Conservation (phyloP, 2,329 filamentous ascomycete species). For the Ophiosphaerella korrae region DNA sequence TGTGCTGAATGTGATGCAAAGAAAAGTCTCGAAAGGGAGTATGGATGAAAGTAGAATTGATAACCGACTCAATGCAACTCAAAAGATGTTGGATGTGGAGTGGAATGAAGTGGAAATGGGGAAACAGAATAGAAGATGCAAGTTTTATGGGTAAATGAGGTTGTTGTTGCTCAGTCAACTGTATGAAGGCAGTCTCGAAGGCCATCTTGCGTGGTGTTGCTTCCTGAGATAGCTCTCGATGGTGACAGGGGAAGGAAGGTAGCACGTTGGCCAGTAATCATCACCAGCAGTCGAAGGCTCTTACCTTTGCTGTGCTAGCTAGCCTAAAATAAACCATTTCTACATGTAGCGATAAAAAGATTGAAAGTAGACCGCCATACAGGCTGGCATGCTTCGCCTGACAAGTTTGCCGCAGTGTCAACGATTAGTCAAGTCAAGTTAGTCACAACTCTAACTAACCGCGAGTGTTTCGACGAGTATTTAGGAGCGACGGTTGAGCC, state of each 20-base stretch:
- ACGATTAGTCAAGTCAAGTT: too few relatives aligned
- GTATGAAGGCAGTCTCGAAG: conserved; percentile 2
- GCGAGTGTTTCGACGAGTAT: too few relatives aligned
- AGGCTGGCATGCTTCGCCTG: too few relatives aligned
- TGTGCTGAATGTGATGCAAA: background rate
- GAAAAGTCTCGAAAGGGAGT: conserved; percentile 6
- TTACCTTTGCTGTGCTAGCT: too few relatives aligned
- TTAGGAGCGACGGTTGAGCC: too few relatives aligned
- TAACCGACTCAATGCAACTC: conserved; percentile 6
- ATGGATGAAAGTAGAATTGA: conserved; percentile 17
- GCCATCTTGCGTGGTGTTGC: background rate
- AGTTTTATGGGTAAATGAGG: too few relatives aligned
- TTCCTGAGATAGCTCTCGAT: too few relatives aligned
- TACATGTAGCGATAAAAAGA: too few relatives aligned
- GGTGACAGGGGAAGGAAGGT: background rate
- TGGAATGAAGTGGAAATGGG: conserved; percentile 21
- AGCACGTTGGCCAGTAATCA: background rate
- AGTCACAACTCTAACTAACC: too few relatives aligned
- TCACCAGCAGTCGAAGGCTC: background rate
- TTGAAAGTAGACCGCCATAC: too few relatives aligned
- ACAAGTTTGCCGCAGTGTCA: too few relatives aligned
- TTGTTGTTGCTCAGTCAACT: conserved; percentile 9
- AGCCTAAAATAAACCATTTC: too few relatives aligned
- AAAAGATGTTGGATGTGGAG: conserved; percentile 14
- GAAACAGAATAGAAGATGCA: background rate